These are phyloP conservation scores for Citrus mangshanensis DNA, from an alignment of 345 rosid genomes.

Conservation along the genomic window DNA sequence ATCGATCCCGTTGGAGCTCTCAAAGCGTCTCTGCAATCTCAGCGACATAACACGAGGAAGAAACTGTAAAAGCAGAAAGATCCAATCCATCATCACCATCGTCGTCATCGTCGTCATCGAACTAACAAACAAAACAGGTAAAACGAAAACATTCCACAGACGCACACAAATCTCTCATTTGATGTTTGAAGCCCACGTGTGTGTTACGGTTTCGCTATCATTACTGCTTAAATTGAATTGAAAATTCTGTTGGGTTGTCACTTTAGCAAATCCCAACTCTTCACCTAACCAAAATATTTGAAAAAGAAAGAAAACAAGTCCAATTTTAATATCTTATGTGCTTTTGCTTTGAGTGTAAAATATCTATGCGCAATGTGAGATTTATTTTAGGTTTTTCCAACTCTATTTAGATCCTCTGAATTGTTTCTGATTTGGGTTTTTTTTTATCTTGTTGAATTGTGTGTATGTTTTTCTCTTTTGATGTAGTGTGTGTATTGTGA, in stretches of 20 bases:
- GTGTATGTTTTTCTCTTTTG: not conserved
- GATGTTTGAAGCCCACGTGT: slow-evolving; percentile 21
- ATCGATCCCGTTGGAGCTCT: slow-evolving; percentile 13
- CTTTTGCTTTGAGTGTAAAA: slow-evolving; percentile 50
- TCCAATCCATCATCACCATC: not conserved
- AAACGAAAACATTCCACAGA: not conserved
- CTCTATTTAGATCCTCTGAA: not conserved
- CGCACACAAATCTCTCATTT: not conserved
- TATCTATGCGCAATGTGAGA: slow-evolving; percentile 21
- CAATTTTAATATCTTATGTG: not conserved
- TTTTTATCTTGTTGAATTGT: slow-evolving; percentile 1
- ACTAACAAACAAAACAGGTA: slow-evolving; percentile 3
- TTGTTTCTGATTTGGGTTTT: slow-evolving; percentile 10
- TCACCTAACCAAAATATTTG: slow-evolving; percentile 36
- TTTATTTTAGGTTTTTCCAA: not conserved
- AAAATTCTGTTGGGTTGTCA: slow-evolving; percentile 49
- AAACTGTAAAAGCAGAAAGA: slow-evolving; percentile 3
- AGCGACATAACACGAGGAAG: not conserved
- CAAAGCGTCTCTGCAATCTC: slow-evolving; percentile 3
- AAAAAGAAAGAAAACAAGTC: not conserved
- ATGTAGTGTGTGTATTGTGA: not conserved
- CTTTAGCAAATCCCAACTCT: slow-evolving; percentile 29
- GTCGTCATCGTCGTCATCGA: not conserved
- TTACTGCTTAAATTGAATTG: slow-evolving; percentile 19
- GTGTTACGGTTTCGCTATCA: slow-evolving; percentile 35